These are phyloP conservation scores for Pseudogymnoascus sp. DNA, from an alignment of 2,329 filamentous ascomycete species.

Conservation along the genomic window DNA sequence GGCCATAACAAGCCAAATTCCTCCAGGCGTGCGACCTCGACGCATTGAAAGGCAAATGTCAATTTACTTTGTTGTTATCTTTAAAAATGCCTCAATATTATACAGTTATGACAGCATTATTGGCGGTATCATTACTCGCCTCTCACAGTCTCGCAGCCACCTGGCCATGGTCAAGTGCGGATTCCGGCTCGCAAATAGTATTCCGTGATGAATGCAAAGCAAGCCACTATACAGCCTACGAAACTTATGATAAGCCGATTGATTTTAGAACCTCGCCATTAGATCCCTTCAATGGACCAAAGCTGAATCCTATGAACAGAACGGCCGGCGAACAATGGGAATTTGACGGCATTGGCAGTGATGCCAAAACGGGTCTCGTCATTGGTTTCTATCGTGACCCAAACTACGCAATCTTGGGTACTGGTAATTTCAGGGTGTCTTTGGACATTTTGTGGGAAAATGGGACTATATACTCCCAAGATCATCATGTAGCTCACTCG, in stretches of 20 bases:
- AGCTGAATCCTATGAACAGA: slow-evolving; percentile 22
- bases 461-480: slow-evolving; percentile 20
- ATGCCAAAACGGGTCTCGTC: slow-evolving; percentile 21
- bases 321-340: slow-evolving; percentile 28
- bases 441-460: slow-evolving; percentile 22
- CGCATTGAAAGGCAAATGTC: neutral
- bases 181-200: neutral
- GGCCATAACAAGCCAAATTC: neutral
- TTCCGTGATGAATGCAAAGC: neutral
- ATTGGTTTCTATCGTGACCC: slow-evolving; percentile 29
- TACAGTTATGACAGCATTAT: neutral
- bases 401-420: slow-evolving; percentile 25
- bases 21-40: neutral
- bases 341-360: slow-evolving; percentile 25
- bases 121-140: neutral
- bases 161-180: neutral
- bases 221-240: neutral
- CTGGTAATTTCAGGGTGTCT: slow-evolving; percentile 25
- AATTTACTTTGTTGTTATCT: neutral
- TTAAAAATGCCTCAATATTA: neutral
- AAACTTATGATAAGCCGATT: slow-evolving; percentile 10
- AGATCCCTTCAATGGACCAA: slow-evolving; percentile 16
- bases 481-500: slow-evolving; percentile 23
- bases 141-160: neutral
- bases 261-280: slow-evolving; percentile 11